Base-by-base conservation (phyloP, 805 yeast species). In the Pichia californica region DNA sequence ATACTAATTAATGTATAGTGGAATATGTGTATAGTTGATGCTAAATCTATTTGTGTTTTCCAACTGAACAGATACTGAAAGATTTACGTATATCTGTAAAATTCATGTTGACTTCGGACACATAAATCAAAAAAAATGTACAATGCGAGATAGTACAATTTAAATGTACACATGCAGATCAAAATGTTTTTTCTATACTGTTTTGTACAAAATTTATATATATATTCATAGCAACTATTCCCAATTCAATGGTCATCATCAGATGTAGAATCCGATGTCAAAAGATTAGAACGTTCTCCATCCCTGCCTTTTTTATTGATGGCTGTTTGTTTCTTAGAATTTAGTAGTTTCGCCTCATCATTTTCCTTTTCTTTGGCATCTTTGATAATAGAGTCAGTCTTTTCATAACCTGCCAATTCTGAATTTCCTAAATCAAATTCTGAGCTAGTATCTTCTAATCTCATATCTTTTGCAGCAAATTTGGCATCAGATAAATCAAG, bases 391-490 rank as follows among this genome's bases (percentile, higher is more conserved):
- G 20, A 7, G 19, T 41, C 37, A 3, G 40, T 25, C 20, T 25
- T 31, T 10, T 35, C 31, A 36, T 31, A 32, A 7, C 45, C 45
- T 21, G 40, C 4, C 13, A 41, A 31, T 6, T 18, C 15, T 2
- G 45, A 36, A 35, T n/a, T 41, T 5, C 45, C 45, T 14, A 41
- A 21, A 36, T 41, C 45, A 25, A 41, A 41, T 20, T 31, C 45
- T n/a, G 40, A 31, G 15, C 14, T 30, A 10, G 23, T 14, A 15
- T 28, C 27, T 4, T 10, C 13, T 14, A 23, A 20, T 8, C 26
- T 35, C 19, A 18, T 20, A 35, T 20, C 38, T 21, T 35, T 35
- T n/a, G 31, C 31, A 25, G 21, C 31, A 8, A 36, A 36, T 15
- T 8, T 7, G 6, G 14, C 4, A 16, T 28, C 20, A 4, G 30